Conservation (phyloP, 1,139 yeast species). For the Candida sp. region DNA sequence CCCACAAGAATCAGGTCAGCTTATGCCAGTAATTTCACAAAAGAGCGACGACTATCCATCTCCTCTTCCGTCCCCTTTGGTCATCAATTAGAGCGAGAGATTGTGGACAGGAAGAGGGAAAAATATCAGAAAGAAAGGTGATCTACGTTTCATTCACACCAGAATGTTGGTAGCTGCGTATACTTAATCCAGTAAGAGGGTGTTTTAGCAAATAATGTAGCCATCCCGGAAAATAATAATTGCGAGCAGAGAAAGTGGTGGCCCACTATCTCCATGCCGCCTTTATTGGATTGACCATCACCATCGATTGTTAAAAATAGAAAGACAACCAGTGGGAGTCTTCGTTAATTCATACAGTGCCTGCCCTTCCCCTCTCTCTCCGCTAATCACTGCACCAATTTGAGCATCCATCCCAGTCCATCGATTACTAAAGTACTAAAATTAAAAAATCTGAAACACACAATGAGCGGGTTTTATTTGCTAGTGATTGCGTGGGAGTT, state of each 20-base stretch:
- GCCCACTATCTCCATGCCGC: background rate
- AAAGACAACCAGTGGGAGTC: background rate
- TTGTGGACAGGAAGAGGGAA: background rate
- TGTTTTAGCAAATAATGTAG: slow-evolving; percentile 1
- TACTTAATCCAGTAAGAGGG: background rate
- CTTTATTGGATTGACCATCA: background rate
- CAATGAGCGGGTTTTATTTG: background rate
- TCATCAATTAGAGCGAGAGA: background rate
- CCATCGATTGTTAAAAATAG: background rate
- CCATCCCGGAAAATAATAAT: background rate
- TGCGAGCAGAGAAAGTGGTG: too few relatives aligned
- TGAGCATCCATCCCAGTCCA: background rate
- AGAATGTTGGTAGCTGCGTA: slow-evolving; percentile 1
- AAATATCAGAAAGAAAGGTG: background rate
- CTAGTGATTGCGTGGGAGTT: background rate
- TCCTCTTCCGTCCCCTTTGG: background rate
- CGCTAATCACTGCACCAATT: background rate
- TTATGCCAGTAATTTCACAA: background rate
- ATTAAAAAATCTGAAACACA: background rate
- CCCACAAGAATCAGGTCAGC: background rate
- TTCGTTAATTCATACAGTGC: too few relatives aligned
- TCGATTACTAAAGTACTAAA: background rate
- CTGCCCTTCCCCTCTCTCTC: too few relatives aligned
- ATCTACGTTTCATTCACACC: slow-evolving; percentile 1
- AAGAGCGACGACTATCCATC: background rate